Evolutionary conservation across 768 basidiomycete species (phyloP).

Genomic region (Tephrocybe rancida): DNA sequence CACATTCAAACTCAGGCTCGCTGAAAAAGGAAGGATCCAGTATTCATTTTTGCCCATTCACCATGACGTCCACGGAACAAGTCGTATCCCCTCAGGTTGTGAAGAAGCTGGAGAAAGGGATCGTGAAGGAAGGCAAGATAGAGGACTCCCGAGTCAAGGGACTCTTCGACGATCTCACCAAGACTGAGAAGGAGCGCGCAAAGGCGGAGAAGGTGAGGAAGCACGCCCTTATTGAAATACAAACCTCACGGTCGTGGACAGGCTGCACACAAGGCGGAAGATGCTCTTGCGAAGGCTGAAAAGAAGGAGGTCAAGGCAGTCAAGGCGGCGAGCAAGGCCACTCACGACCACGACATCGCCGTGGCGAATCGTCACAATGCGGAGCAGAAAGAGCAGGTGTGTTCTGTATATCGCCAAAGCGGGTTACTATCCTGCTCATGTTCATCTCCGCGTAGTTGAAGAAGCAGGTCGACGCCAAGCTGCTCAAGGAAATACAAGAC

Average conservation of each 20-base stretch:
- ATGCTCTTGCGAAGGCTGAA: conserved; percentile 39
- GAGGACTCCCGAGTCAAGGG: conserved; percentile 14
- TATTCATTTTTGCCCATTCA: not conserved
- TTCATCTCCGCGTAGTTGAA: conserved; percentile 2
- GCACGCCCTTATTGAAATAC: not conserved
- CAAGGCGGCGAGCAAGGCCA: conserved; percentile 53
- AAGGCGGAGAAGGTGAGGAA: conserved; percentile 11
- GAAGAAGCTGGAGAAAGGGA: conserved; percentile 16
- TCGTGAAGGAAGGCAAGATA: conserved; percentile 15
- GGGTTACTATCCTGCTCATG: not conserved
- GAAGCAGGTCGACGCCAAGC: conserved; percentile 10
- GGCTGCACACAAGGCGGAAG: conserved; percentile 15
- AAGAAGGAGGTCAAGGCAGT: conserved; percentile 52
- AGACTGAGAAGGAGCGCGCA: conserved; percentile 9
- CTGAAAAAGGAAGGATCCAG: no score
- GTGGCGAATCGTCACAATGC: conserved; percentile 42
- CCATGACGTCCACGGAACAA: not conserved
- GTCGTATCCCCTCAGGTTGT: conserved; percentile 3
- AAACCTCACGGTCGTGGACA: not conserved
- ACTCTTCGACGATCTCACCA: conserved; percentile 14
- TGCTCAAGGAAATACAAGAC: conserved; percentile 4
- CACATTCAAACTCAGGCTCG: no score
- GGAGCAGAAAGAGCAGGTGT: conserved; percentile 46
- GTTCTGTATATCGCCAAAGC: conserved; percentile 22
- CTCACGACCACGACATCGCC: conserved; percentile 53